Conservation (phyloP, 192 early-diverging fungal species). For the Cetraspora pellucida region DNA sequence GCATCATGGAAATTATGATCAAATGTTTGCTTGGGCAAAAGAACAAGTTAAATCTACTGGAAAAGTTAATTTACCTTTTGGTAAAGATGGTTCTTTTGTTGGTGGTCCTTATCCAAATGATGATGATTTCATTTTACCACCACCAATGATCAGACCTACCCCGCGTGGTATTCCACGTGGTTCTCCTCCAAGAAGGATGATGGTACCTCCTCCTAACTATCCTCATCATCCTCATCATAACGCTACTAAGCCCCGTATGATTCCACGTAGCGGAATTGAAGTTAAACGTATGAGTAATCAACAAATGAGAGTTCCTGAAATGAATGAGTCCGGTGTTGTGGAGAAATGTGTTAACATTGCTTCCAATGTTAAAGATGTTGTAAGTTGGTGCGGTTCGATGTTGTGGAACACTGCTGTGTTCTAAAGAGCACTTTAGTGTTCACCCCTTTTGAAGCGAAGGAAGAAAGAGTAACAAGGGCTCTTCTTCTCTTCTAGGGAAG, state of each 20-base stretch:
- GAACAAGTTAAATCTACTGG: constrained; percentile 24
- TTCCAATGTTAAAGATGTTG: constrained; percentile 29
- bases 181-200: background rate
- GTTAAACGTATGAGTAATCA: background rate
- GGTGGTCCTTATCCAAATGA: background rate
- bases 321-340: constrained; percentile 15
- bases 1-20: constrained; percentile 2
- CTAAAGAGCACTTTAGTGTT: constrained; percentile 23
- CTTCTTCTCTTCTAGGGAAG: background rate
- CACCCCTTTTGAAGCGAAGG: background rate
- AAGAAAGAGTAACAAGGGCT: background rate
- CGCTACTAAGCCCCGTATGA: background rate
- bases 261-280: background rate
- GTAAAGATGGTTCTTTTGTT: constrained; percentile 12
- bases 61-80: constrained; percentile 9
- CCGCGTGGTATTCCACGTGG: background rate
- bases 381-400: constrained; percentile 32
- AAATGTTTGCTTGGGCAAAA: constrained; percentile 30
- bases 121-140: background rate
- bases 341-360: constrained; percentile 21
- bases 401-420: constrained; percentile 30
- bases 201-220: too few species aligned
- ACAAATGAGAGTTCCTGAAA: background rate
- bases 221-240: too few species aligned
- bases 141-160: background rate